Percentiles rank a stretch among this genome's conserved stretches.
phyloP scores from a whole-genome alignment of 768 basidiomycete genomes.

The Pleurotus tuoliensis region DNA sequence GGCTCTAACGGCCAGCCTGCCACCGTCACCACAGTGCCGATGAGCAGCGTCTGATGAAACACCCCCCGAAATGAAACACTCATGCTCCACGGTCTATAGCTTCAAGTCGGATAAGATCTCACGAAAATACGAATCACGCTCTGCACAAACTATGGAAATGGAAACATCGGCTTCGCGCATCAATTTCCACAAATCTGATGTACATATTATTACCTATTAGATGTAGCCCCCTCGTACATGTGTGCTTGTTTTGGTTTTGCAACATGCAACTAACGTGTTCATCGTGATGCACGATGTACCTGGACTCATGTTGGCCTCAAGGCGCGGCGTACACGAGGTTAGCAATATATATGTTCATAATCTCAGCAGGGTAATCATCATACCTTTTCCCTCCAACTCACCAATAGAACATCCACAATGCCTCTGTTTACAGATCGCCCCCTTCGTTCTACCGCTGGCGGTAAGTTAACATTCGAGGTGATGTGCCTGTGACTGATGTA shows the following conservation, averaged over 20 bases:
- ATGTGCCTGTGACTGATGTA: not conserved
- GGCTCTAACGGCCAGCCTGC: constrained; percentile 56
- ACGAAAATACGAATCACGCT: constrained; percentile 1
- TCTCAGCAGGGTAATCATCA: not conserved
- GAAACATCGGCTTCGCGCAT: no score
- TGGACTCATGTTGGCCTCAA: constrained; percentile 8
- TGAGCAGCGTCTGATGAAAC: constrained; percentile 16
- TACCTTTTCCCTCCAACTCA: not conserved
- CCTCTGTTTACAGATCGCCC: constrained; percentile 48
- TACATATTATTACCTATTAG: not conserved
- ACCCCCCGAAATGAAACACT: not conserved
- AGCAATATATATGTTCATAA: constrained; percentile 2
- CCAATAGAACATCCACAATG: constrained; percentile 25
- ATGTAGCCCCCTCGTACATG: not conserved
- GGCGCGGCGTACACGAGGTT: not conserved
- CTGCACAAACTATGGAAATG: no score
- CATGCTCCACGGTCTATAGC: not conserved
- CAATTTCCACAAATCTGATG: no score
- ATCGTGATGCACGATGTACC: not conserved
- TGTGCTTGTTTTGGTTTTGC: not conserved
- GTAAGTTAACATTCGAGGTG: constrained; percentile 18
- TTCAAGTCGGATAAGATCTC: not conserved
- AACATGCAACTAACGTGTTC: not conserved
- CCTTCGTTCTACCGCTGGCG: constrained; percentile 38
- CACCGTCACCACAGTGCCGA: constrained; percentile 58